Percentiles rank a stretch among this genome's conserved stretches.
Conservation (phyloP, 768 basidiomycete species). For the Podaxis sp. region DNA sequence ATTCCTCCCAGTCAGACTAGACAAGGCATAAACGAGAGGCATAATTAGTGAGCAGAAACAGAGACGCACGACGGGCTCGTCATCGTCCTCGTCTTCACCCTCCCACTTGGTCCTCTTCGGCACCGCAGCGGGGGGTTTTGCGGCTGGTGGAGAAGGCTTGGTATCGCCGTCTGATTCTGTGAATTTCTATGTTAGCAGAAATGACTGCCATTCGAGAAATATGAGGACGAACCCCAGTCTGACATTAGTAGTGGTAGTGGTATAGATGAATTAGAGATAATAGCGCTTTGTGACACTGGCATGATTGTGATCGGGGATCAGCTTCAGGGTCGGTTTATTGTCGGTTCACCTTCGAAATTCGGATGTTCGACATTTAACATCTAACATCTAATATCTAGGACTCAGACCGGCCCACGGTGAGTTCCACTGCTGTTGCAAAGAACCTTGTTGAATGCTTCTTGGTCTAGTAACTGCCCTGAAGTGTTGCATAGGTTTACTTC, state of each 20-base stretch:
- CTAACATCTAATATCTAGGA: background rate
- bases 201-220: background rate
- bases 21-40: too few relatives aligned
- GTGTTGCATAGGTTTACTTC: too few relatives aligned
- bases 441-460: too few relatives aligned
- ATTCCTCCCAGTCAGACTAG: conserved; percentile 90
- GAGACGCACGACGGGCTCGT: conserved; percentile 65
- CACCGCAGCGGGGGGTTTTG: conserved; percentile 16
- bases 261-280: background rate
- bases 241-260: conserved; percentile 23
- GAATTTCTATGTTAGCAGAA: background rate
- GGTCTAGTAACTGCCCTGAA: too few relatives aligned
- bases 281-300: background rate
- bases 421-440: too few relatives aligned
- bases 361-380: background rate
- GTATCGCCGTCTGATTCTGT: conserved; percentile 37
- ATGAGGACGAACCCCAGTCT: conserved; percentile 30
- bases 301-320: background rate
- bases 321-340: background rate
- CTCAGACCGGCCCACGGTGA: too few relatives aligned
- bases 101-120: conserved; percentile 69
- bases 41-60: background rate
- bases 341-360: background rate
- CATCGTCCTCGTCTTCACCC: conserved; percentile 88
- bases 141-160: conserved; percentile 16